phyloP scores from a whole-genome alignment of 768 basidiomycete genomes.

The Suillus decipiens region DNA sequence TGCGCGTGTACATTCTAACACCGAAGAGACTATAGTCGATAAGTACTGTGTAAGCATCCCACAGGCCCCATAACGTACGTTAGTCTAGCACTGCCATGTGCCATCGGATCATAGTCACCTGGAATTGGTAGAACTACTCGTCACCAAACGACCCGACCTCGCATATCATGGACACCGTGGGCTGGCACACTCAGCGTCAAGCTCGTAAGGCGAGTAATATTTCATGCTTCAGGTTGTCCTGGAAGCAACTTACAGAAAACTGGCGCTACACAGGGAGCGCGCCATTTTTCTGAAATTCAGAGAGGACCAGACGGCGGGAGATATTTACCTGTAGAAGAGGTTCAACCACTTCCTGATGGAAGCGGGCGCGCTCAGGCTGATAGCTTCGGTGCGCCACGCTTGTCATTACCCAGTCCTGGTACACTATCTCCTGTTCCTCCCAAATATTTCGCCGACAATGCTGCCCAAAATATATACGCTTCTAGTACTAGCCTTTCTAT shows the following conservation, averaged over 20 bases:
- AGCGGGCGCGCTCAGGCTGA: conserved; percentile 47
- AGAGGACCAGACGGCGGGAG: conserved; percentile 54
- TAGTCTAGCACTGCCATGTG: background rate
- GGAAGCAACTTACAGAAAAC: background rate
- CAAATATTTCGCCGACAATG: conserved; percentile 36
- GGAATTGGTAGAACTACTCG: background rate
- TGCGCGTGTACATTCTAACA: background rate
- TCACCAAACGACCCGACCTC: background rate
- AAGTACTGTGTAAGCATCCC: background rate
- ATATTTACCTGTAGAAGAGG: conserved; percentile 56
- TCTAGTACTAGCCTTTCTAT: conserved; percentile 4
- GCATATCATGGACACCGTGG: conserved; percentile 66
- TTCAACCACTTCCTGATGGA: conserved; percentile 60
- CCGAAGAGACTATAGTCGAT: background rate
- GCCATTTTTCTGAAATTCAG: conserved; percentile 30
- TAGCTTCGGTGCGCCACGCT: conserved; percentile 44
- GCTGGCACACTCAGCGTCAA: conserved; percentile 71
- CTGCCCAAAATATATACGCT: conserved; percentile 14
- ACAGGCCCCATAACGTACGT: background rate
- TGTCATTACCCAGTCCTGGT: conserved; percentile 37
- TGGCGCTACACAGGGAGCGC: conserved; percentile 30
- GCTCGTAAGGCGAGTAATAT: conserved; percentile 51
- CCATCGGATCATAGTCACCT: too few relatives aligned
- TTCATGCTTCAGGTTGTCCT: background rate
- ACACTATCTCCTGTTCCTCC: conserved; percentile 49